Percentiles rank a stretch among this genome's conserved stretches.
Evolutionary conservation across 129 eudicot species (phyloP).

Genomic region (Ambrosia artemisiifolia): DNA sequence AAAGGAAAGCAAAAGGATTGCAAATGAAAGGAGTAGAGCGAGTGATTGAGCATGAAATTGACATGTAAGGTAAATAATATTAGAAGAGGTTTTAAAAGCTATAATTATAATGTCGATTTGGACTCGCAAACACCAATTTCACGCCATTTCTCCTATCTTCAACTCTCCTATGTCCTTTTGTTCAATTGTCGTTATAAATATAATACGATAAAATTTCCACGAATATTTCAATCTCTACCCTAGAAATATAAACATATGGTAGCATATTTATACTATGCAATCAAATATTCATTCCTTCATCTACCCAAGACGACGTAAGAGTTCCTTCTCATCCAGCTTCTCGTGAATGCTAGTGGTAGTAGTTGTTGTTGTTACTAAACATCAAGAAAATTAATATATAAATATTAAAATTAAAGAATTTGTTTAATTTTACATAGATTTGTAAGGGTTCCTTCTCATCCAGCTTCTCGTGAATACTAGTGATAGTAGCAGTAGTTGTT

Average conservation of each 20-base stretch:
- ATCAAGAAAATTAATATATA: too few species aligned
- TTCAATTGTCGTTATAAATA: background rate
- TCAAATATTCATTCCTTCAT: background rate
- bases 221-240: background rate
- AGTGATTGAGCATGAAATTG: slow-evolving; percentile 8
- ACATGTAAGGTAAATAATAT: background rate
- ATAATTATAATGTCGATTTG: slow-evolving; percentile 11
- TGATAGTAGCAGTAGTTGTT: too few species aligned
- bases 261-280: background rate
- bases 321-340: too few species aligned
- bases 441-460: too few species aligned
- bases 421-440: background rate
- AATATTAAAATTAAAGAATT: too few species aligned
- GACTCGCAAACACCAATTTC: slow-evolving; percentile 27
- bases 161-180: background rate
- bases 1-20: slow-evolving; percentile 11
- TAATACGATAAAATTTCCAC: background rate
- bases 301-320: too few species aligned
- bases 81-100: background rate
- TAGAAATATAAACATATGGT: background rate
- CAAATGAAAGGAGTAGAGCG: slow-evolving; percentile 23
- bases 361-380: background rate
- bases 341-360: too few species aligned
- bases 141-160: slow-evolving; percentile 23
- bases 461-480: too few species aligned